phyloP scores from a whole-genome alignment of 257 asterid species.

The Solanum sitiens region DNA sequence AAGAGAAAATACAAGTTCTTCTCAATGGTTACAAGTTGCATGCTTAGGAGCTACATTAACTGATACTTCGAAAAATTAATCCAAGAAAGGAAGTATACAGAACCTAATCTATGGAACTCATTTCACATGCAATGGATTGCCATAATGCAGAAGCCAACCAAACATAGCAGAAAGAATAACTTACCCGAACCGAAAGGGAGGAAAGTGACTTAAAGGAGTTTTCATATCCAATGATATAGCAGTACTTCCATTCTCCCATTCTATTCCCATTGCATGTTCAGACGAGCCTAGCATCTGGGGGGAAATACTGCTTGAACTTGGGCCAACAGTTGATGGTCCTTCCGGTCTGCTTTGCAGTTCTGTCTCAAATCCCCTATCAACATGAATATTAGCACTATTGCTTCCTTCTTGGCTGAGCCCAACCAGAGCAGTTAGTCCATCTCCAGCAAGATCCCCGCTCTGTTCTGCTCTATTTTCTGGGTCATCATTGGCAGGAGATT shows the following conservation, averaged over 20 bases:
- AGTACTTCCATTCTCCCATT: slow-evolving; percentile 64
- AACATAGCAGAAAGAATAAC: slow-evolving; percentile 21
- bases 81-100: not conserved
- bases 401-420: slow-evolving; percentile 85
- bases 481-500: slow-evolving; percentile 62
- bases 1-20: not conserved
- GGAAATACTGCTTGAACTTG: slow-evolving; percentile 46
- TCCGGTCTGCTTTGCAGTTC: slow-evolving; percentile 30
- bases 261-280: slow-evolving; percentile 46
- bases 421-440: slow-evolving; percentile 92
- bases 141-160: slow-evolving; percentile 1
- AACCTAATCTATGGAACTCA: not conserved
- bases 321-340: slow-evolving; percentile 37
- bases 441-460: slow-evolving; percentile 73
- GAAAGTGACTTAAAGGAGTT: slow-evolving; percentile 90
- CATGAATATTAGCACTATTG: slow-evolving; percentile 36
- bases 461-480: slow-evolving; percentile 62
- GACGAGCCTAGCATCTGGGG: slow-evolving; percentile 59
- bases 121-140: not conserved
- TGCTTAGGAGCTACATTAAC: not conserved
- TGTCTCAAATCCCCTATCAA: slow-evolving; percentile 47
- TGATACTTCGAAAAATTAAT: not conserved
- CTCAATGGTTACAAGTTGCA: not conserved
- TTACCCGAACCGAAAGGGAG: slow-evolving; percentile 96
- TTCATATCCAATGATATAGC: slow-evolving; percentile 82